Base-by-base conservation (phyloP, 148 eudicot genomes). In the Simmondsia chinensis region DNA sequence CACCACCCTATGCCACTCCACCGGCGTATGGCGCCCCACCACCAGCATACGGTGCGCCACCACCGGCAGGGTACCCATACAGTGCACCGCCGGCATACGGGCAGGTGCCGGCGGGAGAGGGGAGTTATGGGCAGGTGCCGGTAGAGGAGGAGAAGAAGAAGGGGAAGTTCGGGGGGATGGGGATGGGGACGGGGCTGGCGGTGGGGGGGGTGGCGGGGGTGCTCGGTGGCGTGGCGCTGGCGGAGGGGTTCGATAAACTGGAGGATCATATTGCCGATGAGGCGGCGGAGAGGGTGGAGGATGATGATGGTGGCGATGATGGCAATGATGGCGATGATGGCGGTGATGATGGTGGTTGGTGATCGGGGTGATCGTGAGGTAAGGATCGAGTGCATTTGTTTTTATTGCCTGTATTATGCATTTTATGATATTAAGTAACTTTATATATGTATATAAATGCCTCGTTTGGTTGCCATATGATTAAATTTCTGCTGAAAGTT, bases 121-220 rank as follows among this genome's bases (percentile, higher is more conserved):
- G 59, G 23, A 30, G 55, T 13, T n/a, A n/a, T 9, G 48, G 60
- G 50, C 5, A 38, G 29, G 54, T 3, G 25, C 20, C 27, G 21
- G 61, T n/a, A 9, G 56, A 24, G 8, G 70, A 73, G 59, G 73
- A 71, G 59, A 55, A 79, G 69, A 76, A 79, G 66, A 67, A 59
- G 57, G 67, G 77, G 11, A 77, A 77, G 44, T 74, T 66, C 39
- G 86, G 85, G 5, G 88, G 89, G 37, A 70, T 73, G 80, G 94
- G 87, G 28, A 68, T 68, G 88, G 96, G 94, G 57, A 70, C 89
- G 11, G 94, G 96, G 32, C 50, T 87, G 61, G 96, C 89, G 17
- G 94, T 87, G 46, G 96, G 96, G 7, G 94, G 85, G 32, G 89
- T 69, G 0, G 96, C 79, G 8, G 96, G 96, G 31, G 55, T 40